Base-by-base conservation (phyloP, 176 grass and related monocot genomes). In the Avena atlantica region DNA sequence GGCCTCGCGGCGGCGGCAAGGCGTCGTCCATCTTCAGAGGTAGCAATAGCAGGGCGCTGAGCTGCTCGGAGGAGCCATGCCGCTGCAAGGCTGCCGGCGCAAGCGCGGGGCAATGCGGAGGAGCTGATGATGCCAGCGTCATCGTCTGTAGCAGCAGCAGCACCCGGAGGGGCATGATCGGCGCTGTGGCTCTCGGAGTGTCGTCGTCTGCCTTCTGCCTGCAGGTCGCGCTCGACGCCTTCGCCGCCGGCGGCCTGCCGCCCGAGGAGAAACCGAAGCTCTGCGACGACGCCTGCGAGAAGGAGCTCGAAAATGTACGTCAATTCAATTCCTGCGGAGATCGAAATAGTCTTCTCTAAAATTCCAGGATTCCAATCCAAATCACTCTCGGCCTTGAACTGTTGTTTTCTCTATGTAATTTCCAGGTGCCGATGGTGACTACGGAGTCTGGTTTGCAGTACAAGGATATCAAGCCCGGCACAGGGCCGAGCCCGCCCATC, bases 221-320 rank as follows among this genome's bases (percentile, higher is more conserved):
- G 56, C 44, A 68, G 27, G 51, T 75, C 4, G 20, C 69, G 9
- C 44, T 83, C 50, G 78, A 88, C 29, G 89, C 87, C 10, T 27
- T 87, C 80, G 97, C 92, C 69, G 94, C 92, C 69, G 94, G 51
- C 11, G 97, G 93, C n/a, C 86, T 98, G 92, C 97, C 94, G 8
- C 93, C 90, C n/a, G 97, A 96, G 87, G 90, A 98, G 84, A 98
- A 98, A 76, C 94, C 93, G 66, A 98, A 88, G 75, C 74, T 98
- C 69, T 96, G 97, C 72, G 92, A 94, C 25, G 89, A 73, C 47
- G 48, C 83, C 70, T 96, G 97, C 56, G 93, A 94, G 85, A 87
- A 85, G 76, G 92, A 96, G 67, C 92, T 98, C 88, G 89, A 93
- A 65, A 98, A 98, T 94, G 93, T 98, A 89, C 75, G 93, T 90